Conservation (phyloP, 2,329 filamentous ascomycete genomes). For the Apiospora saccharicola region DNA sequence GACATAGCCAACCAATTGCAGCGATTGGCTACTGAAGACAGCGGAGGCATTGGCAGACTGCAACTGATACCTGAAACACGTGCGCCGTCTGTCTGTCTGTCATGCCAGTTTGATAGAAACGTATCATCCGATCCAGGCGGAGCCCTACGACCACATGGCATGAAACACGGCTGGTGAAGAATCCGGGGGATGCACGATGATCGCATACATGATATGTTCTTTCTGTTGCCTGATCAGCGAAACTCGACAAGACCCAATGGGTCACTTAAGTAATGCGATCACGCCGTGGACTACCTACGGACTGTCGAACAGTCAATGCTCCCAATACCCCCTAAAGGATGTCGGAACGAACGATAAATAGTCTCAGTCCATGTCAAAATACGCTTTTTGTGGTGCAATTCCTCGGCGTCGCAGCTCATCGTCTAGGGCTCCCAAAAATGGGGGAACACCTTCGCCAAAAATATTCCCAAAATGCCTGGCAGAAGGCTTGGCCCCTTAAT, state of each 20-base stretch:
- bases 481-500: not conserved
- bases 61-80: slow-evolving; percentile 10
- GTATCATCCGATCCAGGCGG: not conserved
- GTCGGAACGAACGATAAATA: too few species aligned
- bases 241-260: not conserved
- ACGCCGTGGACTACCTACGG: not conserved
- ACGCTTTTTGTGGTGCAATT: not conserved
- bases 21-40: not conserved
- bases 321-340: not conserved
- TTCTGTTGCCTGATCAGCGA: not conserved
- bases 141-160: not conserved
- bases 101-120: not conserved
- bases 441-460: not conserved
- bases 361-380: not conserved
- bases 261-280: too few species aligned
- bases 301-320: not conserved
- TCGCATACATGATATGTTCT: not conserved
- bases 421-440: not conserved
- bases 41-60: not conserved
- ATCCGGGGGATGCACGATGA: slow-evolving; percentile 4
- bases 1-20: not conserved
- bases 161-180: slow-evolving; percentile 5
- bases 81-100: not conserved
- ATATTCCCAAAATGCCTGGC: not conserved
- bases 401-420: not conserved